Base-by-base conservation (phyloP, 176 grass and related monocot species). In the Rhynchospora pubera region DNA sequence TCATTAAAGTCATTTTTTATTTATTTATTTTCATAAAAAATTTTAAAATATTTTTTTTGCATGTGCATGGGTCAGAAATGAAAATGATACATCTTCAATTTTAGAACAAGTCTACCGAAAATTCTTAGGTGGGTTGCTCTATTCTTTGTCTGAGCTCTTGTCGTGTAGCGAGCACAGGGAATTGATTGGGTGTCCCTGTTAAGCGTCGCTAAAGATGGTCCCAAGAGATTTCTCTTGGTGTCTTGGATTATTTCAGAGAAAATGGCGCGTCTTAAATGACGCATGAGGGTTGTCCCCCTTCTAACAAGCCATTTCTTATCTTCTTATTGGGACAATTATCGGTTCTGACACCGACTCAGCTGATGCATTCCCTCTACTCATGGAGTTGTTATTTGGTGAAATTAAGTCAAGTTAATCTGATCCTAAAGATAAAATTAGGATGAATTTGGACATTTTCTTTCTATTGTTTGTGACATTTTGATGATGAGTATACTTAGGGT, bases 181-280 rank as follows among this genome's bases (percentile, higher is more conserved):
- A 65, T 81, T 81, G 79, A 81, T 81, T 81, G 60, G 11, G 13
- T 44, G 44, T 52, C 43, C 60, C 43, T 47, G 61, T 62, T 62
- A 62, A 46, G 60, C 42, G 60, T 66, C 60, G 60, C 44, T 5
- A 65, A 65, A 65, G 9, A 66, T 82, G 79, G 79, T 66, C 79
- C 79, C 79, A 42, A 5, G 50, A 26, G 50, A 23, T 16, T 23
- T 51, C 23, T 39, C 34, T 39, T 39, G 34, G 34, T 39, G 0
- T 13, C 59, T 82, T 82, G 61, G 60, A 82, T 82, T 82, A 82
- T 64, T 82, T 50, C 42, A 65, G 18, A 48, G 61, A 82, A 82
- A 82, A 81, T 66, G 79, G 44, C 56, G 47, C 61, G 39, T 50
- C 60, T 82, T 82, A 66, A 82, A 82, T 82, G 79, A 82, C 21